Evolutionary conservation across 192 early-diverging fungal genomes (phyloP).

Genomic region (Podila horticola): DNA sequence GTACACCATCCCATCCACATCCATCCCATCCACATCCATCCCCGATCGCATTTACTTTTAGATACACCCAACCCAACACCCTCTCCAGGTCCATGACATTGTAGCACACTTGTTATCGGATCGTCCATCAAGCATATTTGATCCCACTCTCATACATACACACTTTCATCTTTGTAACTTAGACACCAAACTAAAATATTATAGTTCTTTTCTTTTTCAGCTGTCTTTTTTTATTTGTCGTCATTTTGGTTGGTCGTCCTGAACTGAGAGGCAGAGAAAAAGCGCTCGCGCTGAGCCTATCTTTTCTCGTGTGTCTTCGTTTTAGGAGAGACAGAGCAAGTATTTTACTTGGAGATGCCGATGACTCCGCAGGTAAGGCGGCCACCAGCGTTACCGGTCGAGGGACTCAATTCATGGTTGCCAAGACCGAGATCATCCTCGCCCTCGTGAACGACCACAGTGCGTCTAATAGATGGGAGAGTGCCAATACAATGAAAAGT

Average conservation of each 20-base stretch:
- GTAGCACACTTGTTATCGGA: background rate
- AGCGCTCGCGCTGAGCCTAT: constrained; percentile 36
- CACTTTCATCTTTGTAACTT: background rate
- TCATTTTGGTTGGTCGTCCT: too few relatives aligned
- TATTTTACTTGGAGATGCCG: constrained; percentile 69
- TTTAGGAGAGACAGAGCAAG: background rate
- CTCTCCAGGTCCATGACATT: background rate
- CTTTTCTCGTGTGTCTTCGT: background rate
- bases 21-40: too few relatives aligned
- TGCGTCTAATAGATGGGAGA: constrained; percentile 60
- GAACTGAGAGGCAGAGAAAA: background rate
- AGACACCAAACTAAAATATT: background rate
- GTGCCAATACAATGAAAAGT: background rate
- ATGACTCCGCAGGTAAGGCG: constrained; percentile 93
- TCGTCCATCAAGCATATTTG: constrained; percentile 5
- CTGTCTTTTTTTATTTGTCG: too few relatives aligned
- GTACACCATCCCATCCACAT: background rate
- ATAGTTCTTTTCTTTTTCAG: too few relatives aligned
- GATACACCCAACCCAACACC: background rate
- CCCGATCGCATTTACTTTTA: background rate
- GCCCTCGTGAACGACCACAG: constrained; percentile 85
- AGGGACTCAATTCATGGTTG: constrained; percentile 72
- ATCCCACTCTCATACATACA: constrained; percentile 4
- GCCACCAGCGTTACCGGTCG: constrained; percentile 90
- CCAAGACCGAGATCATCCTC: constrained; percentile 88